phyloP scores from a whole-genome alignment of 805 yeast genomes.

The Kodamaea lidongshanica region DNA sequence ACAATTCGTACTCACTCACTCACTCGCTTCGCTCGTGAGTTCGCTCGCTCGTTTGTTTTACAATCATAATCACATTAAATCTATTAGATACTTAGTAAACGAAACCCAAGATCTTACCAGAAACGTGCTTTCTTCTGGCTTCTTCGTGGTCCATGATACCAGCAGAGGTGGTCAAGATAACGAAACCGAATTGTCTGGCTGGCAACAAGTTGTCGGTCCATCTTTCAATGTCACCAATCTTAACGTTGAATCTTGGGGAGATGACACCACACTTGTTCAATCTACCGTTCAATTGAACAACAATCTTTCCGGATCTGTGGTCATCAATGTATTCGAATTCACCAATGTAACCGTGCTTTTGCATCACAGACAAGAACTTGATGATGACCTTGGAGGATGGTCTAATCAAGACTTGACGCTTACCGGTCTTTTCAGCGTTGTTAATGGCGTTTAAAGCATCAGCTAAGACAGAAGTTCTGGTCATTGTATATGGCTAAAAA shows the following conservation, averaged over 20 bases:
- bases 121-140: slow-evolving; percentile 99
- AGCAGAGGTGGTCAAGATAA: slow-evolving; percentile 96
- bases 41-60: no score
- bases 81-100: slow-evolving; percentile 58
- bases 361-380: slow-evolving; percentile 28
- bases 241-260: slow-evolving; percentile 97
- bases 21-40: no score
- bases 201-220: slow-evolving; percentile 98
- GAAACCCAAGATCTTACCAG: slow-evolving; percentile 98
- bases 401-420: slow-evolving; percentile 32
- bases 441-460: slow-evolving; percentile 32
- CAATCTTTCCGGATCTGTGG: slow-evolving; percentile 34
- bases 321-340: slow-evolving; percentile 33
- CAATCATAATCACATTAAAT: no score
- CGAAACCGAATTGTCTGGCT: slow-evolving; percentile 98
- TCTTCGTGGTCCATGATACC: slow-evolving; percentile 99
- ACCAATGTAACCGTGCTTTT: slow-evolving; percentile 33
- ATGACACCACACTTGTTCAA: slow-evolving; percentile 98
- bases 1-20: no score
- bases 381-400: slow-evolving; percentile 31
- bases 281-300: slow-evolving; percentile 31
- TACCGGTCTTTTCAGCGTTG: slow-evolving; percentile 34
- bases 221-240: slow-evolving; percentile 91
- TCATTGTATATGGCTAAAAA: slow-evolving; percentile 16
- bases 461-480: slow-evolving; percentile 32